phyloP scores from a whole-genome alignment of 2,329 filamentous ascomycete species.

The Ophidiomyces ophidiicola region DNA sequence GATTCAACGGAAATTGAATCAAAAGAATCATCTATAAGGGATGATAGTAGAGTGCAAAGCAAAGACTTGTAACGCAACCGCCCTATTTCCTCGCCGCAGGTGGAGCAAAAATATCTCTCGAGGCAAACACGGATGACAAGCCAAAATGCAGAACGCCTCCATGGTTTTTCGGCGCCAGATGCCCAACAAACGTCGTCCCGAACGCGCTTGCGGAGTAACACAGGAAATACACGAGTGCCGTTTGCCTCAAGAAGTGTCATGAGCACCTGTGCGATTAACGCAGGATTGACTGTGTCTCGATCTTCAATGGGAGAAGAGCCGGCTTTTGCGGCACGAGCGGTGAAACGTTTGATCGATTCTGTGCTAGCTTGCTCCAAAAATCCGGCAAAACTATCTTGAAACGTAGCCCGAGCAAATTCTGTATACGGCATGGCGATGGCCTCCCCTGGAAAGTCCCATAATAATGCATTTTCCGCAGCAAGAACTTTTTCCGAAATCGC shows the following conservation, averaged over 20 bases:
- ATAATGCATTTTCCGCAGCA: slow-evolving; percentile 39
- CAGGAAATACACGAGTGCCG: slow-evolving; percentile 31
- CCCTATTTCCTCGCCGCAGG: slow-evolving; percentile 26
- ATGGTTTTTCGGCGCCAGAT: slow-evolving; percentile 39
- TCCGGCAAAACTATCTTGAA: slow-evolving; percentile 37
- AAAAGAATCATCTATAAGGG: slow-evolving; percentile 35
- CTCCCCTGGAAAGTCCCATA: slow-evolving; percentile 49
- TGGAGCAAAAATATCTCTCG: slow-evolving; percentile 38
- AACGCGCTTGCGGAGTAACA: slow-evolving; percentile 44
- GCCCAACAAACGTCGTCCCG: slow-evolving; percentile 50
- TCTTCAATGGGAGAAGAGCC: slow-evolving; percentile 39
- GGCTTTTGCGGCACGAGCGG: slow-evolving; percentile 43
- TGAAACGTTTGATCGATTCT: slow-evolving; percentile 44
- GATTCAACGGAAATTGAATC: slow-evolving; percentile 24
- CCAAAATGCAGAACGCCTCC: slow-evolving; percentile 52
- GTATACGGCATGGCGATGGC: slow-evolving; percentile 37
- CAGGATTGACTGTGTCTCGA: slow-evolving; percentile 47
- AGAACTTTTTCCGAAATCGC: slow-evolving; percentile 43
- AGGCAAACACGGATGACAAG: slow-evolving; percentile 48
- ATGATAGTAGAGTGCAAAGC: slow-evolving; percentile 38
- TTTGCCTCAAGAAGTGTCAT: slow-evolving; percentile 48
- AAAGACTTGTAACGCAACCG: slow-evolving; percentile 46
- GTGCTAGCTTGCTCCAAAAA: slow-evolving; percentile 48
- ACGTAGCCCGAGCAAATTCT: slow-evolving; percentile 30
- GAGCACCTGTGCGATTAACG: slow-evolving; percentile 48